These are phyloP conservation scores for Guyanaporus albipodus DNA, from an alignment of 768 basidiomycete genomes.

Conservation along the genomic window DNA sequence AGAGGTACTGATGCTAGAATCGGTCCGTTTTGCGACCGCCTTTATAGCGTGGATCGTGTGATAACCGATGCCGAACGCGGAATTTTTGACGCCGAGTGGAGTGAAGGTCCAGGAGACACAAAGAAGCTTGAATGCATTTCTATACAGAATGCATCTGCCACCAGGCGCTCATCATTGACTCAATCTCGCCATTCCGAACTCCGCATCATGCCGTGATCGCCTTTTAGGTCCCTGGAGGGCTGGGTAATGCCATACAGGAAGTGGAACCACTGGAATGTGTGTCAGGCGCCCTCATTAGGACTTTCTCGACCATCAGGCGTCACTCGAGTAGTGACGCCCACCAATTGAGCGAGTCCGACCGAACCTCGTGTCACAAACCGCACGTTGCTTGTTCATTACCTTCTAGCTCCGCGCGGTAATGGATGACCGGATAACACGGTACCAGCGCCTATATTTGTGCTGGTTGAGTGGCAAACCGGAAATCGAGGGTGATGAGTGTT, in stretches of 20 bases:
- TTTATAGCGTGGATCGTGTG: slow-evolving; percentile 15
- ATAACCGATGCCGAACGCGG: neutral
- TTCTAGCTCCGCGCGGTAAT: no score
- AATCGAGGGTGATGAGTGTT: neutral
- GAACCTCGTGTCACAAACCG: no score
- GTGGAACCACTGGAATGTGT: neutral
- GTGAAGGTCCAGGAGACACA: neutral
- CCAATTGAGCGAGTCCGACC: neutral
- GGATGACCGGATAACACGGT: neutral
- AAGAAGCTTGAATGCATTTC: neutral
- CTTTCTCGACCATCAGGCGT: neutral
- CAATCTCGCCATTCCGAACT: neutral
- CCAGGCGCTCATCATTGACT: slow-evolving; percentile 1
- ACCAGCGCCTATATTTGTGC: neutral
- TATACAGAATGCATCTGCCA: neutral
- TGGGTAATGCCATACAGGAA: neutral
- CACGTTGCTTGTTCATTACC: no score
- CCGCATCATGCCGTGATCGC: slow-evolving; percentile 12
- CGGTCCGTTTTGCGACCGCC: neutral
- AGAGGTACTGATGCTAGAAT: slow-evolving; percentile 1
- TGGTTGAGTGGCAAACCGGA: neutral
- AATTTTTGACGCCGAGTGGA: neutral
- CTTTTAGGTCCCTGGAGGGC: neutral
- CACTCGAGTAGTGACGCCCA: neutral
- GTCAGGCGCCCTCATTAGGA: slow-evolving; percentile 3